Percentiles rank a stretch among this genome's conserved stretches.
phyloP scores from a whole-genome alignment of 495 filamentous ascomycete species.

The Penicillium steckii region DNA sequence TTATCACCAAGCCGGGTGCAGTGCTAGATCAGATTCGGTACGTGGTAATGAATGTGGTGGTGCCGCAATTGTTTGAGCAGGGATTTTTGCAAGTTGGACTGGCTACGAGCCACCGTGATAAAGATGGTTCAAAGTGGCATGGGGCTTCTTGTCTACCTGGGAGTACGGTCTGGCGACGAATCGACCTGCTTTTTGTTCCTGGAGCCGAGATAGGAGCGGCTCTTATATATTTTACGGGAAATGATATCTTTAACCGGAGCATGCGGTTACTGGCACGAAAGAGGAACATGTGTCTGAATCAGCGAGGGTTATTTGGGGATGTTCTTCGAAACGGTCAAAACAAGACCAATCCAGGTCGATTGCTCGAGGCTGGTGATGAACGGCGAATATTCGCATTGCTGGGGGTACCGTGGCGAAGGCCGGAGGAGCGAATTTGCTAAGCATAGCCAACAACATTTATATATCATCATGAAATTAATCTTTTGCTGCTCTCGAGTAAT shows the following conservation, averaged over 20 bases:
- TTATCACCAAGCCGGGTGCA: conserved; percentile 73
- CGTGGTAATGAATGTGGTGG: conserved; percentile 61
- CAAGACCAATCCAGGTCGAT: conserved; percentile 68
- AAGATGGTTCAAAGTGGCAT: conserved; percentile 76
- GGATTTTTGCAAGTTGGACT: conserved; percentile 61
- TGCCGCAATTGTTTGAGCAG: conserved; percentile 56
- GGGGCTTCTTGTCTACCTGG: conserved; percentile 72
- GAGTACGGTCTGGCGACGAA: conserved; percentile 65
- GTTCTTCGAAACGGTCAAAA: conserved; percentile 60
- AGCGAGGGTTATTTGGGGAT: conserved; percentile 76
- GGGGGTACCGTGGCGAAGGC: conserved; percentile 84
- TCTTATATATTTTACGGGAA: conserved; percentile 92
- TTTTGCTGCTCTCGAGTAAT: too few relatives aligned
- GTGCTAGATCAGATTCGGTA: conserved; percentile 56
- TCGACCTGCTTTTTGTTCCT: conserved; percentile 87
- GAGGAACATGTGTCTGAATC: conserved; percentile 85
- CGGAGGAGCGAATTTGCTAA: conserved; percentile 72
- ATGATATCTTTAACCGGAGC: conserved; percentile 94
- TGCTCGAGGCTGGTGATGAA: conserved; percentile 78
- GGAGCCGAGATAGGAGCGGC: conserved; percentile 81
- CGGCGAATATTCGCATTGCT: conserved; percentile 81
- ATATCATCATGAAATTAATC: too few relatives aligned
- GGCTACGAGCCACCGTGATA: conserved; percentile 36
- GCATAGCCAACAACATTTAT: too few relatives aligned
- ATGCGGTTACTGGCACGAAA: conserved; percentile 78